Percentiles rank a stretch among this genome's conserved stretches.
Evolutionary conservation across 768 basidiomycete genomes (phyloP).

Genomic region (Pluteus cervinus): DNA sequence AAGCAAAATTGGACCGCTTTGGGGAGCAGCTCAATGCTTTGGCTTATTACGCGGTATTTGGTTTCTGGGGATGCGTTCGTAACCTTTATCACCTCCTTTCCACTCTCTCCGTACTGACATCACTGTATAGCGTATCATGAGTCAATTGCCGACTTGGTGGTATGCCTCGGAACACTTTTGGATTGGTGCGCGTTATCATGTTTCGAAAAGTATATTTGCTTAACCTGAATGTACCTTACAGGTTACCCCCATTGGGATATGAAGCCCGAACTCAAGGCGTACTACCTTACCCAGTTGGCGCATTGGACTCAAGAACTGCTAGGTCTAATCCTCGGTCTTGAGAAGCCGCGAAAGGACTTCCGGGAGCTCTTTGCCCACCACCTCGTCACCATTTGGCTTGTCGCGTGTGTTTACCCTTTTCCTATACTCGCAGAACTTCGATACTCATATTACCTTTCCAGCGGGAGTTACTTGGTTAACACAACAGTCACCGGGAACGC

Average conservation of each 20-base stretch:
- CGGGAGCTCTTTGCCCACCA: slow-evolving; percentile 86
- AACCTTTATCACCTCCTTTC: no score
- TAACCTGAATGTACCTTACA: slow-evolving; percentile 17
- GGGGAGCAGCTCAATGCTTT: slow-evolving; percentile 89
- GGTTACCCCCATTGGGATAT: slow-evolving; percentile 93
- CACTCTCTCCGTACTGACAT: slow-evolving; percentile 4
- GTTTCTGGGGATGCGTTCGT: slow-evolving; percentile 76
- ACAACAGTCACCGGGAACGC: slow-evolving; percentile 86
- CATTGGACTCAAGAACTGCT: slow-evolving; percentile 96
- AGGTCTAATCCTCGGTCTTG: slow-evolving; percentile 78
- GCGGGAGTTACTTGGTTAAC: slow-evolving; percentile 82
- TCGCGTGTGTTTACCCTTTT: slow-evolving; percentile 56
- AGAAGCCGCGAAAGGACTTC: slow-evolving; percentile 94
- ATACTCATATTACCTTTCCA: slow-evolving; percentile 27
- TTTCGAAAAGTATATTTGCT: no score
- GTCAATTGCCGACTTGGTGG: slow-evolving; percentile 78
- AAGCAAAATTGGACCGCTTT: slow-evolving; percentile 72
- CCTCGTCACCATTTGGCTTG: slow-evolving; percentile 89
- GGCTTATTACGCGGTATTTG: slow-evolving; percentile 69
- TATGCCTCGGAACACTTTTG: slow-evolving; percentile 80
- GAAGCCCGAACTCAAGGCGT: slow-evolving; percentile 77
- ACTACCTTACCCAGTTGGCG: slow-evolving; percentile 89
- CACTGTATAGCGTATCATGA: slow-evolving; percentile 73
- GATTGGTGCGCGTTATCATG: slow-evolving; percentile 57
- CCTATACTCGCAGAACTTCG: background rate